Evolutionary conservation across 1,284 basidiomycete species (phyloP), one percentile per base, ranked within the genome.

Genomic region (Cutaneotrichosporon curvatum): DNA sequence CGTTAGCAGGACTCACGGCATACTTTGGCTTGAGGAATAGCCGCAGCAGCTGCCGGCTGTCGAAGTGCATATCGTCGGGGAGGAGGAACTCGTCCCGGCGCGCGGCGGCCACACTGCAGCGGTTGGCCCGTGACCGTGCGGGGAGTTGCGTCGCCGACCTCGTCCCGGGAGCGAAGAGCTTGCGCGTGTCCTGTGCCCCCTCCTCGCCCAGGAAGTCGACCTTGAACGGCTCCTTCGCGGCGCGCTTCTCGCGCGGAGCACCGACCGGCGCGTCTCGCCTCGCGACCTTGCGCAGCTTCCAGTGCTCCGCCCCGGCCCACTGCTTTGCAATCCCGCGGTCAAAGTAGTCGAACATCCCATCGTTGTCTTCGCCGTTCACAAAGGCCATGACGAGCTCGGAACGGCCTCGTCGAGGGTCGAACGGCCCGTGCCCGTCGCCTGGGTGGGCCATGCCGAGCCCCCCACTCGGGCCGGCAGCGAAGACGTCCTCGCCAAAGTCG

Each of bases 301-400:
- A 98, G 68, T 99, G 95, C 68, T 97, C 90, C 10, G 94, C 94
- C 4, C 95, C 94, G 4, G 95, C 94, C 94, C 94, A 98, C 60
- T 91, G 94, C 77, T 89, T 95, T 63, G 84, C 77, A 63, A 90
- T 79, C 32, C 80, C 82, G 59, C 84, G 80, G 69, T 98, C 92
- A 67, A 98, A 96, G 71, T 95, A 96, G 62, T 94, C 89, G 73
- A 97, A 82, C 74, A 90, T 84, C 23, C 75, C 79, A 23, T 63
- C 65, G 28, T 60, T 59, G 32, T 65, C 62, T 6, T 58, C 79
- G 2, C 74, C 79, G 42, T 82, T 81, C 9, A 81, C 81, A 80
- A 94, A 85, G 0, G 86, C 85, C 77, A 95, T 80, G 44, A 91
- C 79, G 23, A 92, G 73, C 59, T 89, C 85, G 47, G 84, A 81